Evolutionary conservation across 1,139 yeast species (phyloP).

Genomic region (Taiozyma sp.): DNA sequence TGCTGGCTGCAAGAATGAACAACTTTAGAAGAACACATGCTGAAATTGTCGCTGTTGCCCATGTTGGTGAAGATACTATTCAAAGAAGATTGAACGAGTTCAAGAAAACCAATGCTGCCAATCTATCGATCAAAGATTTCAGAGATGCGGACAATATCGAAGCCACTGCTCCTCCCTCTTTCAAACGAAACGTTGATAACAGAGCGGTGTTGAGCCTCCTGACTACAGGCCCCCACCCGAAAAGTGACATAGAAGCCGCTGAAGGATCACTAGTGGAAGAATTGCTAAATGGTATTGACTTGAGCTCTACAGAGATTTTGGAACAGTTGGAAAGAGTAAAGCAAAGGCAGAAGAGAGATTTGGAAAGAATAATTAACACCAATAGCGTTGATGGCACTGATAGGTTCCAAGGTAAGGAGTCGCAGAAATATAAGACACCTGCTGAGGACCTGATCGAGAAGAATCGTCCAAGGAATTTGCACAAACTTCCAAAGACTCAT

Average conservation of each 20-base stretch:
- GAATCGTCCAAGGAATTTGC: constrained; percentile 19
- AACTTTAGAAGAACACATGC: constrained; percentile 87
- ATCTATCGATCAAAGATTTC: constrained; percentile 67
- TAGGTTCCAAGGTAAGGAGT: constrained; percentile 3
- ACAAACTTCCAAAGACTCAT: constrained; percentile 45
- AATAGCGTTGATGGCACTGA: constrained; percentile 23
- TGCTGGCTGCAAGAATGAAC: constrained; percentile 95
- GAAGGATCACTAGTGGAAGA: constrained; percentile 12
- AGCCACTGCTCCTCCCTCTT: constrained; percentile 71
- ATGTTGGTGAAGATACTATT: constrained; percentile 89
- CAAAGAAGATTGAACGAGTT: constrained; percentile 89
- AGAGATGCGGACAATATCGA: constrained; percentile 36
- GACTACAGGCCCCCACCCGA: constrained; percentile 11
- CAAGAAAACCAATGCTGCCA: constrained; percentile 68
- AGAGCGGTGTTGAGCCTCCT: constrained; percentile 17
- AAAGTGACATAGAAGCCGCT: constrained; percentile 16
- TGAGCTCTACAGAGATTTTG: constrained; percentile 40
- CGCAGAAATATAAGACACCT: constrained; percentile 9
- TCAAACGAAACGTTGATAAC: constrained; percentile 36
- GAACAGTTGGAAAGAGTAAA: constrained; percentile 39
- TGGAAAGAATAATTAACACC: constrained; percentile 27
- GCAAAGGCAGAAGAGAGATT: constrained; percentile 32
- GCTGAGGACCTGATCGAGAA: constrained; percentile 25
- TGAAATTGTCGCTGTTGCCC: constrained; percentile 93
- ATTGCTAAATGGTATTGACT: constrained; percentile 31